A percentile compares a stretch with the other conserved stretches of the same genome.
Conservation (phyloP, 441 rosid genomes). For the Brassica balearica region DNA sequence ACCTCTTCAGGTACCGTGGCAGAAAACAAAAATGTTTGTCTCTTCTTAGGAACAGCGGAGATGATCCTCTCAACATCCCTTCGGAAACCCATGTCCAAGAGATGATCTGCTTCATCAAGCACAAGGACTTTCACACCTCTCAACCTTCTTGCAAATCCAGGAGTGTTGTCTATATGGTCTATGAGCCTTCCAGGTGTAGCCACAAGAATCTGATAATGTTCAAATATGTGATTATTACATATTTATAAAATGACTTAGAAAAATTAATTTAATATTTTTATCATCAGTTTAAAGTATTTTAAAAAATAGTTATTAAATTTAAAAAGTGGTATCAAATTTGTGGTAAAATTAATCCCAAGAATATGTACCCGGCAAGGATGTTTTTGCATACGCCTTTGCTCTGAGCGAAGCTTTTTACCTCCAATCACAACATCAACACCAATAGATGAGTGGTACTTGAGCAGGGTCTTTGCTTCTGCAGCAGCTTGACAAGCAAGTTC, state of each 20-base stretch:
- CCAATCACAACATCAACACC: constrained; percentile 97
- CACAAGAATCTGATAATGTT: constrained; percentile 74
- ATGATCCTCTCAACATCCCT: constrained; percentile 88
- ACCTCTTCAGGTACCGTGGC: constrained; percentile 96
- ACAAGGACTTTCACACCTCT: constrained; percentile 91
- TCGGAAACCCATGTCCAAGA: constrained; percentile 94
- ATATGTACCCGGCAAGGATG: constrained; percentile 81
- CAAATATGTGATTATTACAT: constrained; percentile 31
- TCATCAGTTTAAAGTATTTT: too few relatives aligned
- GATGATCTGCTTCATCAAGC: constrained; percentile 97
- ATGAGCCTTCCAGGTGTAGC: constrained; percentile 98
- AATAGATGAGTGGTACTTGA: constrained; percentile 84
- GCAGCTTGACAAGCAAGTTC: constrained; percentile 98
- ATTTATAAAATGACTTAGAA: too few relatives aligned
- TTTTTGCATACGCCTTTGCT: constrained; percentile 86
- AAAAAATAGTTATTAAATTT: too few relatives aligned
- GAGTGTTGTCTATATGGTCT: constrained; percentile 92
- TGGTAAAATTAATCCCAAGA: too few relatives aligned
- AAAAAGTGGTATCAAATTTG: too few relatives aligned
- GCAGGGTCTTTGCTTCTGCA: constrained; percentile 74
- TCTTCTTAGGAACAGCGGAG: constrained; percentile 78
- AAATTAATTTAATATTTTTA: too few relatives aligned
- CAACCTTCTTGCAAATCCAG: constrained; percentile 88
- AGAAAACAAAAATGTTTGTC: constrained; percentile 92
- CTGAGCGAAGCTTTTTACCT: constrained; percentile 83